Evolutionary conservation across 192 early-diverging fungal species (phyloP).

Genomic region (Umbelopsis sp.): DNA sequence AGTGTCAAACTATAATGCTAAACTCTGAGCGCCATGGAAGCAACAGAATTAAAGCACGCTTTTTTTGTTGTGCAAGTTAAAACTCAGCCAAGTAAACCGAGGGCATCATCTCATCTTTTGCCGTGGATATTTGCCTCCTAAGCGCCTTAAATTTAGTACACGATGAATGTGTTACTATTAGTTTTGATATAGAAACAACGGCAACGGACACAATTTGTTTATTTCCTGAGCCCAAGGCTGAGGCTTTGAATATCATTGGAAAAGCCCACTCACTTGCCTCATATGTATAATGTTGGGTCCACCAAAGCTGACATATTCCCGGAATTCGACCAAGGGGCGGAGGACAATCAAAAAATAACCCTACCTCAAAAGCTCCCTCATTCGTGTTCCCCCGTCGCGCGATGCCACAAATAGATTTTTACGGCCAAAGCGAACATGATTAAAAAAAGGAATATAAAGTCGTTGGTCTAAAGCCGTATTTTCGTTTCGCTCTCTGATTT

Average conservation of each 20-base stretch:
- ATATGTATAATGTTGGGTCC: too few species aligned
- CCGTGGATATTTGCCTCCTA: too few species aligned
- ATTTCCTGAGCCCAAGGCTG: background rate
- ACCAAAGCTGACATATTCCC: conserved; percentile 1
- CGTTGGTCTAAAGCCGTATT: background rate
- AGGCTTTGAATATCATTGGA: background rate
- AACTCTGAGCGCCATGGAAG: too few species aligned
- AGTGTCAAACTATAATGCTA: background rate
- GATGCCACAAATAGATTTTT: background rate
- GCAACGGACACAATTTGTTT: too few species aligned
- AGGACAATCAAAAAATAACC: conserved; percentile 19
- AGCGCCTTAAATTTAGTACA: too few species aligned
- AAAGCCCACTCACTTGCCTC: background rate
- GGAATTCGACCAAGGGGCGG: conserved; percentile 13
- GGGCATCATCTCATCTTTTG: too few species aligned
- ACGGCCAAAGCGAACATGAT: background rate
- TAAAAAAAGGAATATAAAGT: background rate
- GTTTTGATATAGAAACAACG: too few species aligned
- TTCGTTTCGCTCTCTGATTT: background rate
- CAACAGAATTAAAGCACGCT: too few species aligned
- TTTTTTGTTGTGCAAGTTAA: background rate
- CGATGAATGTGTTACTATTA: too few species aligned
- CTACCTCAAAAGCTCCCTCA: background rate
- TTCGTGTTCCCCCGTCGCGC: background rate
- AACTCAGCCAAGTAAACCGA: background rate